These are phyloP conservation scores for Trypanosoma avium DNA, from an alignment of 208 protist genomes.

Conservation along the genomic window DNA sequence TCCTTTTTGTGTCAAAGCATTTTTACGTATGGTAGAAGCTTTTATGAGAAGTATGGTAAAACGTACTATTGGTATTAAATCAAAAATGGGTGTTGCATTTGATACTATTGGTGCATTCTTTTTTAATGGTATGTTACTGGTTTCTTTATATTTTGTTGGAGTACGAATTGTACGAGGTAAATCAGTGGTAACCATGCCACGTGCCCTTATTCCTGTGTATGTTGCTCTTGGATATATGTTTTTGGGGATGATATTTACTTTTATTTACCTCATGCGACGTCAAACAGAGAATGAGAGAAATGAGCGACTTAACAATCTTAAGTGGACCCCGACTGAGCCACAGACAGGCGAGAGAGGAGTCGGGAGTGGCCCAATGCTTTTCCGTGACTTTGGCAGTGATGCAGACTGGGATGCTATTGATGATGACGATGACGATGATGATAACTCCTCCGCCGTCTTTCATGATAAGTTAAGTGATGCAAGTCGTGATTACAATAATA, in stretches of 20 bases:
- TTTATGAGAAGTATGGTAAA: conserved; percentile 73
- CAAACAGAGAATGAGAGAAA: conserved; percentile 34
- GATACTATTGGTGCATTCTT: conserved; percentile 85
- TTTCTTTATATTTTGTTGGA: conserved; percentile 81
- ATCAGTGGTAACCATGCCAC: conserved; percentile 31
- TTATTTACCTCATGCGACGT: conserved; percentile 47
- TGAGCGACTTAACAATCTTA: conserved; percentile 31
- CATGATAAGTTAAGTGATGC: conserved; percentile 16
- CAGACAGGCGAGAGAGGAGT: not conserved
- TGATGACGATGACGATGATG: conserved; percentile 17
- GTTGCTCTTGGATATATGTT: conserved; percentile 67
- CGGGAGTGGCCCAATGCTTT: conserved; percentile 4
- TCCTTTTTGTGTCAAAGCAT: conserved; percentile 61
- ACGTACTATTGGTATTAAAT: conserved; percentile 67
- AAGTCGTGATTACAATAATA: not conserved
- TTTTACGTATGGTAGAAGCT: conserved; percentile 72
- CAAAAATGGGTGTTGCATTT: conserved; percentile 60
- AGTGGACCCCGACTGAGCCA: conserved; percentile 22
- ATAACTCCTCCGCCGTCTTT: conserved; percentile 38
- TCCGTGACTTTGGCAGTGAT: conserved; percentile 12
- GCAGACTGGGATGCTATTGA: conserved; percentile 54
- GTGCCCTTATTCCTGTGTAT: conserved; percentile 81
- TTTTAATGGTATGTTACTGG: conserved; percentile 72
- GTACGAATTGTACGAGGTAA: conserved; percentile 67
- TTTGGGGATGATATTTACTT: conserved; percentile 58